Conservation (phyloP, 371 early-diverging fungal species). For the Mortierella sp. region DNA sequence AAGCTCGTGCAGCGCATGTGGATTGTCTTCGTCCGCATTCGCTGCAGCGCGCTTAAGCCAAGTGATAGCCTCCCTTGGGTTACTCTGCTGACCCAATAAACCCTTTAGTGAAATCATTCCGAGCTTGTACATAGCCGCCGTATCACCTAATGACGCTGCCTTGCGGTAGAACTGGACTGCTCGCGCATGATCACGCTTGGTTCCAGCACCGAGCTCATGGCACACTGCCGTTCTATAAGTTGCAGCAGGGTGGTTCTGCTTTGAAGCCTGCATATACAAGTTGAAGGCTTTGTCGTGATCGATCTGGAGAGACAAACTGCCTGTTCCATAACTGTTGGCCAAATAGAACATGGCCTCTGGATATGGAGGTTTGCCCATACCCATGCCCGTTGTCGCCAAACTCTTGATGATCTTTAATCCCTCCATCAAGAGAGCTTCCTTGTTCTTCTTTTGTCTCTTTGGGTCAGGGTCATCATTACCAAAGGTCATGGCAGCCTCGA, state of each 20-base stretch:
- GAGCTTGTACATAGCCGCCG: conserved; percentile 82
- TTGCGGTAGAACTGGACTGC: conserved; percentile 87
- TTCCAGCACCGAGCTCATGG: conserved; percentile 95
- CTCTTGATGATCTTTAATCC: conserved; percentile 86
- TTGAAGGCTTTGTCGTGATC: conserved; percentile 93
- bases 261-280: conserved; percentile 93
- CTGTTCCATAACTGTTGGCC: conserved; percentile 88
- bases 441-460: conserved; percentile 76
- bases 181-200: conserved; percentile 85
- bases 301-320: conserved; percentile 76
- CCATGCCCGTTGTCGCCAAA: conserved; percentile 72
- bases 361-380: conserved; percentile 75
- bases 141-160: conserved; percentile 77
- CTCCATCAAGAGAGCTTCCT: conserved; percentile 76
- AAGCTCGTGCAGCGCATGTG: conserved; percentile 86
- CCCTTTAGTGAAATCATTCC: conserved; percentile 83
- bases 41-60: conserved; percentile 85
- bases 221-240: conserved; percentile 96
- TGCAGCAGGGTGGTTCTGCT: conserved; percentile 92
- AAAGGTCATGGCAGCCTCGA: conserved; percentile 66
- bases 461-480: conserved; percentile 74
- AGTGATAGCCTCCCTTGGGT: conserved; percentile 81
- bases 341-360: conserved; percentile 94
- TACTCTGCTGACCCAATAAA: conserved; percentile 70
- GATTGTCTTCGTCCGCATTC: conserved; percentile 79